phyloP scores from a whole-genome alignment of 139 green algal species.

The Coccomyxa sp. region DNA sequence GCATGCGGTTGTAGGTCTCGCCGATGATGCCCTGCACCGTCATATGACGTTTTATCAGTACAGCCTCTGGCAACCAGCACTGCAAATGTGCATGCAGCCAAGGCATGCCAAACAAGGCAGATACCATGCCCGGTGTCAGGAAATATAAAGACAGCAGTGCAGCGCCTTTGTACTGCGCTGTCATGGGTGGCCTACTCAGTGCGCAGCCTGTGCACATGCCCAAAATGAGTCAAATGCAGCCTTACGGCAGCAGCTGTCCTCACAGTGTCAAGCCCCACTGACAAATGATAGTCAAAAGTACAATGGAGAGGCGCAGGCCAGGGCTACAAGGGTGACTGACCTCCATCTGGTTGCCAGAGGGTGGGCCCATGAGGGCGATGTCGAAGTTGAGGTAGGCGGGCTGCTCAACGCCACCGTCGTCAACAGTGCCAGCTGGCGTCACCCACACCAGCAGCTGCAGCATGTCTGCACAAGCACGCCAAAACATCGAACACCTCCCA shows the following conservation, averaged over 20 bases:
- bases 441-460: neutral
- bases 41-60: too few species aligned
- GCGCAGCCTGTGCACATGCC: neutral
- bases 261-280: neutral
- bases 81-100: neutral
- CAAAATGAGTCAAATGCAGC: neutral
- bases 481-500: too few species aligned
- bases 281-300: neutral
- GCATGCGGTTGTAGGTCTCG: neutral
- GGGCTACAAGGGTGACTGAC: neutral
- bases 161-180: too few species aligned
- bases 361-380: neutral
- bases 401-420: conserved; percentile 1
- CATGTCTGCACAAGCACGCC: neutral
- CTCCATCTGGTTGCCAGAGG: neutral
- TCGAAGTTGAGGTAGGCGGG: neutral
- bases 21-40: neutral
- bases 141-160: neutral
- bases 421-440: conserved; percentile 1
- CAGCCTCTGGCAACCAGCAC: too few species aligned
- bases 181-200: neutral
- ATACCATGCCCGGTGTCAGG: neutral
- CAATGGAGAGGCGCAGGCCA: neutral
- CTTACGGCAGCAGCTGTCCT: neutral
- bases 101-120: neutral